A percentile compares a stretch with the other conserved stretches of the same genome.
phyloP scores from a whole-genome alignment of 176 grass and related monocot genomes.

The Oryza meyeriana region DNA sequence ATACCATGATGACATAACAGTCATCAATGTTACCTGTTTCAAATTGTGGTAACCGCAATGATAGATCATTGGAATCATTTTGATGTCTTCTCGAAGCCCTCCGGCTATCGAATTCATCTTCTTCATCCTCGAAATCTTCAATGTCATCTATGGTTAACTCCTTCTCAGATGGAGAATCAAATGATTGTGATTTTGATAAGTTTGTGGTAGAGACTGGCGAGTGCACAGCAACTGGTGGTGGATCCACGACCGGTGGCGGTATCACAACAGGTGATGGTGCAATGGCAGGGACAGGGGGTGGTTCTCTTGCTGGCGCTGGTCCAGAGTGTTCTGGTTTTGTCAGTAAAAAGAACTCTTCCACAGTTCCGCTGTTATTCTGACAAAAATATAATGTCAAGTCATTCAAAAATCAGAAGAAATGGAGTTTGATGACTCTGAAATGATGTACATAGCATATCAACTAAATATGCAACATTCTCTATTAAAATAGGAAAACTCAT shows the following conservation, averaged over 20 bases:
- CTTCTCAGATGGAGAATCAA: conserved; percentile 58
- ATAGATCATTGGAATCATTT: conserved; percentile 66
- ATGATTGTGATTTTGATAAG: conserved; percentile 66
- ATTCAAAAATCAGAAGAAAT: conserved; percentile 9
- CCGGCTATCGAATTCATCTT: conserved; percentile 69
- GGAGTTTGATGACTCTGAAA: neutral
- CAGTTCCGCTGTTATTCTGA: conserved; percentile 69
- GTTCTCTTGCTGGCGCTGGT: conserved; percentile 65
- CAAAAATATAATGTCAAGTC: conserved; percentile 27
- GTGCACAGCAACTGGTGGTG: conserved; percentile 42
- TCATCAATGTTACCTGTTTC: conserved; percentile 57
- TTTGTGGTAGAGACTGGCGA: conserved; percentile 45
- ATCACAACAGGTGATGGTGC: conserved; percentile 45
- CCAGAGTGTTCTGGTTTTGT: conserved; percentile 91
- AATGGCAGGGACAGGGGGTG: conserved; percentile 66
- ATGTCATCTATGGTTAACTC: conserved; percentile 97
- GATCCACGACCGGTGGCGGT: conserved; percentile 44
- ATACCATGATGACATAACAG: conserved; percentile 10
- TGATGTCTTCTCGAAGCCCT: conserved; percentile 68
- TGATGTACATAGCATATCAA: neutral
- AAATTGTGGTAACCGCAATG: conserved; percentile 56
- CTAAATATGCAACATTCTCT: neutral
- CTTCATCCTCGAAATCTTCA: conserved; percentile 94
- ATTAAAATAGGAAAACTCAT: neutral
- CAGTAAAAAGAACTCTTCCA: conserved; percentile 86